Base-by-base conservation (phyloP, 202 grass and related monocot species). In the Tripidium arundinaceum region DNA sequence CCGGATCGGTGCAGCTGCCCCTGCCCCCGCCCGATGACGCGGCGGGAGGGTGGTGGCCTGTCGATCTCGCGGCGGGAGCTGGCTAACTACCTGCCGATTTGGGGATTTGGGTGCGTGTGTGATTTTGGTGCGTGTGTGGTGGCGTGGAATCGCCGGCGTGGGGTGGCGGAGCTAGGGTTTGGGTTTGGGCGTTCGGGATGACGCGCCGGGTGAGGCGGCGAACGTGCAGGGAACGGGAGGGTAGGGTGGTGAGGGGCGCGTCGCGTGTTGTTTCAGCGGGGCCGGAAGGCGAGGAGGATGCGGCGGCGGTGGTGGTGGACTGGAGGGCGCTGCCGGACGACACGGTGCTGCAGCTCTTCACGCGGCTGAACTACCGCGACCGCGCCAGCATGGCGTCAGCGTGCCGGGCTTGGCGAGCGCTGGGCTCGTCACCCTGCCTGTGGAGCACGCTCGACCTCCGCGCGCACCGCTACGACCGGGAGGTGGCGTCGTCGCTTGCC, bases 371-470 rank as follows among this genome's bases (percentile, higher is more conserved):
- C 81, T 99, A 99, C 85, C 88, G 97, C 43, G 92, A 96, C 86
- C 88, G 97, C n/a, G 90, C 90, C 10, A 88, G 84, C 81, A 55
- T 96, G 58, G 90, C 86, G 47, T 87, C 87, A 38, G 81, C 87
- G 33, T 99, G 97, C 84, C 85, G 71, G 64, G 46, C 76, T 6
- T 99, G 97, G 97, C 83, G 92, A 33, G 63, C 62, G 38, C 90
- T 99, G 13, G 97, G 92, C 26, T 93, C 90, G 49, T 95, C 97
- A 19, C 82, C 92, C 21, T 96, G 88, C 71, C 81, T 99, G 33
- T 99, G 97, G 97, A 86, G 80, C 42, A 40, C 87, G 16, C 92
- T 99, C 36, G 97, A 99, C 85, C 91, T 99, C 55, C 97, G 97
- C 25, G 79, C 97, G 2, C 92, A 99, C 71, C 64, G 90, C 21